These are phyloP conservation scores for Aureobasidium sp. DNA, from an alignment of 2,329 filamentous ascomycete genomes.

Conservation along the genomic window DNA sequence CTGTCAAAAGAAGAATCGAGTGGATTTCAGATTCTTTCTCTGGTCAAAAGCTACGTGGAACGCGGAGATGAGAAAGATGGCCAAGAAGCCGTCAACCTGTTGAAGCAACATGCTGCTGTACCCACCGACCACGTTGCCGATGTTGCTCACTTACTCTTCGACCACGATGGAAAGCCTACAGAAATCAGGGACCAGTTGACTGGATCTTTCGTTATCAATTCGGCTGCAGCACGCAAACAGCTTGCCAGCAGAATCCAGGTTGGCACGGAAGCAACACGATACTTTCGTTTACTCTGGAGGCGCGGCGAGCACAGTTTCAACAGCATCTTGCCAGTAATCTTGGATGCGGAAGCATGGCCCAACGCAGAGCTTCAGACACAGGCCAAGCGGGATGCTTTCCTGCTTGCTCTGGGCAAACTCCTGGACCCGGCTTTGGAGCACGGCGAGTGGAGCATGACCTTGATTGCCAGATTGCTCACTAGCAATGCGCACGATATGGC, in stretches of 20 bases:
- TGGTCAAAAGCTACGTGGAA: constrained; percentile 18
- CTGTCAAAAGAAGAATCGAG: background rate
- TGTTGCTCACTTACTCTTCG: constrained; percentile 34
- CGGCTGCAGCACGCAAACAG: constrained; percentile 29
- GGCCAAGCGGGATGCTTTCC: constrained; percentile 51
- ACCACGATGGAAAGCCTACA: constrained; percentile 24
- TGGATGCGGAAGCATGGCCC: constrained; percentile 35
- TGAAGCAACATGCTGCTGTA: constrained; percentile 24
- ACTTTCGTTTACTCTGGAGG: constrained; percentile 36
- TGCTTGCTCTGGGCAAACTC: constrained; percentile 73
- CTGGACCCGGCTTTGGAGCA: constrained; percentile 82
- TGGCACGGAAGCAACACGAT: constrained; percentile 7
- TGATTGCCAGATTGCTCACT: constrained; percentile 49
- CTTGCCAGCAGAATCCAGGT: constrained; percentile 24
- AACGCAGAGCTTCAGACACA: constrained; percentile 36
- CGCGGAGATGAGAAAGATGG: constrained; percentile 31
- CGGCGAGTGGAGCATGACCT: constrained; percentile 52
- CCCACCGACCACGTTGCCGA: constrained; percentile 30
- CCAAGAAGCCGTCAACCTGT: constrained; percentile 27
- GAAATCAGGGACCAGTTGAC: constrained; percentile 31
- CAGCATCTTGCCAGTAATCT: constrained; percentile 33
- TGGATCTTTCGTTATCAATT: constrained; percentile 19
- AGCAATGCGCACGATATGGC: constrained; percentile 47
- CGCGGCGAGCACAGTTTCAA: constrained; percentile 39
- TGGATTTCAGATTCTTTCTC: background rate